Evolutionary conservation across 345 rosid species (phyloP).

Genomic region (Ceriops decandra): DNA sequence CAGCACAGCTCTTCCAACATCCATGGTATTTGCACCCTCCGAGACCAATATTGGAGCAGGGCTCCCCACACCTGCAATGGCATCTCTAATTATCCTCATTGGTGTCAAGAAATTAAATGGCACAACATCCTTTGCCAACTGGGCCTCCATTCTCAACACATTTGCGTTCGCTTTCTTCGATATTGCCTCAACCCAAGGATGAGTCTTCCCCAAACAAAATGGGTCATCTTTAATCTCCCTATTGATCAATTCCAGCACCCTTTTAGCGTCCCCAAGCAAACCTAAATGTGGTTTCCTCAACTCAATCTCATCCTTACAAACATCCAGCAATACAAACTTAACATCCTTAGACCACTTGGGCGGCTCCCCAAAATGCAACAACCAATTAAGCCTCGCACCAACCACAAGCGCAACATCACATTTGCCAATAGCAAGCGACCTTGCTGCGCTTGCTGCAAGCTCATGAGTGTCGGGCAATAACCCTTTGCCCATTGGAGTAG

Average conservation of each 20-base stretch:
- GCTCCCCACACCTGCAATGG: constrained; percentile 59
- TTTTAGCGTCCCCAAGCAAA: constrained; percentile 76
- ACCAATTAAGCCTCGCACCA: constrained; percentile 95
- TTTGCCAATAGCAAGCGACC: constrained; percentile 91
- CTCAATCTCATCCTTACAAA: constrained; percentile 72
- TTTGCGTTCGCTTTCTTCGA: constrained; percentile 67
- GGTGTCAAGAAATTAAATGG: constrained; percentile 92
- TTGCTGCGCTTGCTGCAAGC: constrained; percentile 83
- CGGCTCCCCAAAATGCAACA: constrained; percentile 89
- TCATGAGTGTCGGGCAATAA: constrained; percentile 81
- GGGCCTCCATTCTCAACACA: constrained; percentile 69
- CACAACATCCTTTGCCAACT: constrained; percentile 83
- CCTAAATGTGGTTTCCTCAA: constrained; percentile 74
- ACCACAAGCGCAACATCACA: constrained; percentile 89
- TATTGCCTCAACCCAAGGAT: constrained; percentile 82
- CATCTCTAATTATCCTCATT: constrained; percentile 92
- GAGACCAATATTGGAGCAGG: constrained; percentile 89
- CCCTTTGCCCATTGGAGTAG: constrained; percentile 99
- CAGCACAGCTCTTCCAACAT: constrained; percentile 87
- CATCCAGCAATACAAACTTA: constrained; percentile 74
- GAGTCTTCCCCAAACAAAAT: constrained; percentile 70
- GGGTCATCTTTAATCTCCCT: constrained; percentile 86
- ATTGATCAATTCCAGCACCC: constrained; percentile 61
- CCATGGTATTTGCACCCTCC: constrained; percentile 98
- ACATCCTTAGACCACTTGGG: constrained; percentile 92